A percentile compares a stretch with the other conserved stretches of the same genome.
Evolutionary conservation across 345 rosid genomes (phyloP).

Genomic region (Angophora floribunda): DNA sequence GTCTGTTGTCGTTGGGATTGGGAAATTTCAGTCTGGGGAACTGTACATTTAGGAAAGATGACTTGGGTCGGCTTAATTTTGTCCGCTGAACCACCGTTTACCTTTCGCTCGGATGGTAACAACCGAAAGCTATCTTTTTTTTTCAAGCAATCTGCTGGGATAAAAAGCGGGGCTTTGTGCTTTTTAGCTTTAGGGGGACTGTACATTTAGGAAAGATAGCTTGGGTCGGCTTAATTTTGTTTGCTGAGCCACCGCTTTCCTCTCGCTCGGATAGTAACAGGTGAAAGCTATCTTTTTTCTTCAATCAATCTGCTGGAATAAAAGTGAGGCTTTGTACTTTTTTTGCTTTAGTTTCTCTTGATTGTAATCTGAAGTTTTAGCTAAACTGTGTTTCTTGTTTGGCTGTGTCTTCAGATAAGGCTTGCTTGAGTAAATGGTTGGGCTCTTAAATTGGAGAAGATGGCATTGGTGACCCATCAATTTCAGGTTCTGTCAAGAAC

Average conservation of each 20-base stretch:
- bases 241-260: background rate
- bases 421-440: conserved; percentile 46
- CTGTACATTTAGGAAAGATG: background rate
- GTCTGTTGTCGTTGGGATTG: background rate
- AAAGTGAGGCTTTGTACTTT: background rate
- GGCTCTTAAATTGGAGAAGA: conserved; percentile 46
- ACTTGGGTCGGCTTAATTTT: background rate
- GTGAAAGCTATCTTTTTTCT: background rate
- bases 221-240: background rate
- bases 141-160: background rate
- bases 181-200: background rate
- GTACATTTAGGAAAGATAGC: background rate
- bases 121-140: background rate
- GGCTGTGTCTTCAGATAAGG: conserved; percentile 20
- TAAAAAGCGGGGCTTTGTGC: background rate
- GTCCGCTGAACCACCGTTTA: background rate
- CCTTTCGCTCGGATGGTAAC: background rate
- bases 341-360: background rate
- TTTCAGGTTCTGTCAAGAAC: conserved; percentile 49
- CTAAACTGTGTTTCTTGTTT: background rate
- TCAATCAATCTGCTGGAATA: background rate
- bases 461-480: conserved; percentile 88
- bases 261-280: background rate
- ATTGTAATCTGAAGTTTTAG: background rate
- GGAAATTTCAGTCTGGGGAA: background rate